A percentile compares a stretch with the other conserved stretches of the same genome.
phyloP scores from a whole-genome alignment of 495 filamentous ascomycete species.

The Sordaria brevicollis region DNA sequence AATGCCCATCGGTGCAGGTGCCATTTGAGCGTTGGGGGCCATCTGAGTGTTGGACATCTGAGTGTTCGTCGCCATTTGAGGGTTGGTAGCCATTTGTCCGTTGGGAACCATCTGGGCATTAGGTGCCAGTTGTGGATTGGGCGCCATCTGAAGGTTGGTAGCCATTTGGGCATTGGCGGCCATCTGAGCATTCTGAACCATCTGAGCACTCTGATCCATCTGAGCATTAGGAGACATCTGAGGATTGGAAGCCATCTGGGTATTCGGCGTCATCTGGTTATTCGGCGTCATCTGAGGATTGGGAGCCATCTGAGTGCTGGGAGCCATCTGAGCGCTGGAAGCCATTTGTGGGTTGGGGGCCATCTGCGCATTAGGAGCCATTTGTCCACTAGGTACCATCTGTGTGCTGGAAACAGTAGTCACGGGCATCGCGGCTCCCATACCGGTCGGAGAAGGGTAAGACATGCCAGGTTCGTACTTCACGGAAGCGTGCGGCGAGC shows the following conservation, averaged over 20 bases:
- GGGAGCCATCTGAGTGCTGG: background rate
- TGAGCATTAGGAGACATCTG: background rate
- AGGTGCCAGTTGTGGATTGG: background rate
- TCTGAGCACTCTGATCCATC: background rate
- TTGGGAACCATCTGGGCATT: background rate
- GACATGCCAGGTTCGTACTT: slow-evolving; percentile 23
- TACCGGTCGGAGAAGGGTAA: slow-evolving; percentile 26
- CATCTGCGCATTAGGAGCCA: background rate
- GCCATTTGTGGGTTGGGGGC: slow-evolving; percentile 24
- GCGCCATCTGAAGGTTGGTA: background rate
- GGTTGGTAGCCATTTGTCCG: background rate
- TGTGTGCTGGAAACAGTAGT: slow-evolving; percentile 38
- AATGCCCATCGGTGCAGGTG: slow-evolving; percentile 34
- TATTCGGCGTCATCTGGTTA: no score
- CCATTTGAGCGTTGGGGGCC: slow-evolving; percentile 45
- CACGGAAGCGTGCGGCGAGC: slow-evolving; percentile 61
- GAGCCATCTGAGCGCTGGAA: slow-evolving; percentile 42
- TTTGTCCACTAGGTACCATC: slow-evolving; percentile 27
- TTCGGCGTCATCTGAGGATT: background rate
- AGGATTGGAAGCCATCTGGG: background rate
- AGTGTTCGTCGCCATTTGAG: background rate
- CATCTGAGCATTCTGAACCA: background rate
- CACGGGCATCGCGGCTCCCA: slow-evolving; percentile 18
- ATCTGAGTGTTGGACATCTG: background rate
- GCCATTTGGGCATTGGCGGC: background rate